phyloP scores from a whole-genome alignment of 2,329 filamentous ascomycete species.

The Decorospora gaudefroyi region DNA sequence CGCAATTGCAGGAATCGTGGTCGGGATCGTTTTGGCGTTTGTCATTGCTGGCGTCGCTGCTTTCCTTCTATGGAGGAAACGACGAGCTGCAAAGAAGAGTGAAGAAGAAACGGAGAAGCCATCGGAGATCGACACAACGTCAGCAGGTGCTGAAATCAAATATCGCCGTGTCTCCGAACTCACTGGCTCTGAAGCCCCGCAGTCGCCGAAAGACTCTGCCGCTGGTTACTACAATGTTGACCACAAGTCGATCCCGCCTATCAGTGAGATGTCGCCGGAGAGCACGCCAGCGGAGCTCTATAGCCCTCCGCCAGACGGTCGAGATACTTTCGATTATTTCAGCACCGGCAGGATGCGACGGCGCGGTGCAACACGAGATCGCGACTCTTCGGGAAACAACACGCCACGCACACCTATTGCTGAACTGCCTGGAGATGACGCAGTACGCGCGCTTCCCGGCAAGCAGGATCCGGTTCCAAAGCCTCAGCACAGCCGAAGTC shows the following conservation, averaged over 20 bases:
- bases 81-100: slow-evolving; percentile 18
- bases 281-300: slow-evolving; percentile 44
- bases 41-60: slow-evolving; percentile 27
- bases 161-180: slow-evolving; percentile 42
- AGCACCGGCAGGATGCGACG: slow-evolving; percentile 22
- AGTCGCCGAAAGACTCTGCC: slow-evolving; percentile 32
- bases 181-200: slow-evolving; percentile 36
- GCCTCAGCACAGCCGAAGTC: slow-evolving; percentile 27
- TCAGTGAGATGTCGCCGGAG: slow-evolving; percentile 42
- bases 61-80: slow-evolving; percentile 38
- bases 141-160: slow-evolving; percentile 38
- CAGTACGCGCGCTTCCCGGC: slow-evolving; percentile 18
- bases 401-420: slow-evolving; percentile 34
- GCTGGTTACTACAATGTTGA: slow-evolving; percentile 34
- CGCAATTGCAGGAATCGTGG: slow-evolving; percentile 43
- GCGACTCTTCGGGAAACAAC: slow-evolving; percentile 34
- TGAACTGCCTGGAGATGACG: slow-evolving; percentile 42
- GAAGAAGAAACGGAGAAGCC: slow-evolving; percentile 18
- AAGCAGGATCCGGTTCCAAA: slow-evolving; percentile 19
- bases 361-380: slow-evolving; percentile 29
- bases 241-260: slow-evolving; percentile 36
- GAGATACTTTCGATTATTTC: slow-evolving; percentile 34
- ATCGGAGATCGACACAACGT: slow-evolving; percentile 36
- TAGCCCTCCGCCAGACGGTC: slow-evolving; percentile 32
- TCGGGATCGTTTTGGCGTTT: slow-evolving; percentile 39